phyloP scores from a whole-genome alignment of 768 basidiomycete genomes.

The Astraeus odoratus region DNA sequence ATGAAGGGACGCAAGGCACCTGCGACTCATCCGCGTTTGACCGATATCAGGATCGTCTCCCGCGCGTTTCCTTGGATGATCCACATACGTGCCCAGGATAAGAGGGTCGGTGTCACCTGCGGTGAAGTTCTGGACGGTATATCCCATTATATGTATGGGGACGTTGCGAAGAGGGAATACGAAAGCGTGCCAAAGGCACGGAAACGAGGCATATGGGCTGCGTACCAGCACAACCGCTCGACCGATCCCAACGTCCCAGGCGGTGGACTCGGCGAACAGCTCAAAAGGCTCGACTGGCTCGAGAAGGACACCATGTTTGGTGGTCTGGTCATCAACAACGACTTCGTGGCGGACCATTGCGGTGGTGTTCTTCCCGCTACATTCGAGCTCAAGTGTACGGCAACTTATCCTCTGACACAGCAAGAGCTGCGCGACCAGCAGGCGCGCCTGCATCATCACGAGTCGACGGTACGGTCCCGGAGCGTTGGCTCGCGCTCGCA shows the following conservation, averaged over 20 bases:
- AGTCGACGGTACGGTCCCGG: slow-evolving; percentile 14
- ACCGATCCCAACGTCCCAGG: slow-evolving; percentile 60
- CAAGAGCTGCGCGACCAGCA: slow-evolving; percentile 46
- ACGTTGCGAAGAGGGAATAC: slow-evolving; percentile 48
- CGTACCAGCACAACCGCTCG: slow-evolving; percentile 64
- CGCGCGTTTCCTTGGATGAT: slow-evolving; percentile 51
- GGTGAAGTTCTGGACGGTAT: slow-evolving; percentile 58
- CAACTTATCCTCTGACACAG: slow-evolving; percentile 39
- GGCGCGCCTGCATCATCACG: slow-evolving; percentile 27
- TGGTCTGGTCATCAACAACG: slow-evolving; percentile 45
- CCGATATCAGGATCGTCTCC: slow-evolving; percentile 46
- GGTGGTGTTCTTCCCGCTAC: slow-evolving; percentile 50
- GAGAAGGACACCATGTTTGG: slow-evolving; percentile 53
- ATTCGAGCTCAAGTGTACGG: slow-evolving; percentile 49
- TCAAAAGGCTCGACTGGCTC: slow-evolving; percentile 65
- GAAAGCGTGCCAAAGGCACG: slow-evolving; percentile 30
- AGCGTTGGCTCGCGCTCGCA: slow-evolving; percentile 2
- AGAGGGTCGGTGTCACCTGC: slow-evolving; percentile 54
- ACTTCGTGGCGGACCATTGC: slow-evolving; percentile 36
- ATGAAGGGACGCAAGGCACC: slow-evolving; percentile 55
- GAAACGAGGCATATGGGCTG: slow-evolving; percentile 38
- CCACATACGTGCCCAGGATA: slow-evolving; percentile 37
- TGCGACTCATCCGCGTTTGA: slow-evolving; percentile 58
- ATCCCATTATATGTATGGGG: slow-evolving; percentile 41
- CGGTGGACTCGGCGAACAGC: slow-evolving; percentile 52